A percentile compares a stretch with the other conserved stretches of the same genome.
phyloP scores from a whole-genome alignment of 805 yeast species.

The Lipomyces orientalis region DNA sequence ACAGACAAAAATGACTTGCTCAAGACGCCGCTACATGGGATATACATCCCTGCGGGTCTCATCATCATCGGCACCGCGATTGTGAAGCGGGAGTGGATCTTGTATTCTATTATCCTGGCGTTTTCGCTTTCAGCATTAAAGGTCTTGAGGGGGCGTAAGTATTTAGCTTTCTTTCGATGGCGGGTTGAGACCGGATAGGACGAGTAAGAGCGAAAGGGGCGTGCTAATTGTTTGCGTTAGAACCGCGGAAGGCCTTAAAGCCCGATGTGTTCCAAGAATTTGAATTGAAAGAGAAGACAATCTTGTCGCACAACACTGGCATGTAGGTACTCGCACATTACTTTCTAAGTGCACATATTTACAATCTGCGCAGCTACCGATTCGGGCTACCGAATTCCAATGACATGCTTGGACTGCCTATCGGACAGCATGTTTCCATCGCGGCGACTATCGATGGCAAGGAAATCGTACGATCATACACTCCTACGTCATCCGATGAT shows the following conservation, averaged over 20 bases:
- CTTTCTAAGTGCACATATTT: neutral
- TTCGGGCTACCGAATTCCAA: constrained; percentile 78
- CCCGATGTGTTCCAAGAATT: constrained; percentile 75
- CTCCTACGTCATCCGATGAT: constrained; percentile 79
- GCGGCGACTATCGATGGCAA: constrained; percentile 77
- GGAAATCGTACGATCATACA: constrained; percentile 79
- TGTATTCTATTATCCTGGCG: constrained; percentile 39
- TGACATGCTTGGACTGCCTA: constrained; percentile 83
- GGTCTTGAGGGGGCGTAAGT: constrained; percentile 42
- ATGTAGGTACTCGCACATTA: constrained; percentile 47
- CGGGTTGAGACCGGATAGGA: neutral
- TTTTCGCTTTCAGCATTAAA: constrained; percentile 39
- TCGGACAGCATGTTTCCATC: constrained; percentile 90
- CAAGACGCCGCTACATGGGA: constrained; percentile 45
- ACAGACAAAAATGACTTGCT: constrained; percentile 33
- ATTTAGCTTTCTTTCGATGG: neutral
- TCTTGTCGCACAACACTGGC: constrained; percentile 79
- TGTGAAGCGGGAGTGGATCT: constrained; percentile 39
- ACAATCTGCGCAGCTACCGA: constrained; percentile 51
- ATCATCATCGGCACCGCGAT: constrained; percentile 42
- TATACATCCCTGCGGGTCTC: constrained; percentile 43
- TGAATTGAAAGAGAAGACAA: constrained; percentile 77
- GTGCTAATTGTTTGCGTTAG: constrained; percentile 12
- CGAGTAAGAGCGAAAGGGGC: neutral
- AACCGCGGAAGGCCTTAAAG: constrained; percentile 54